Evolutionary conservation across 2,329 filamentous ascomycete genomes (phyloP), one percentile per base, ranked within the genome.

Genomic region (Hypoxylon sp.): DNA sequence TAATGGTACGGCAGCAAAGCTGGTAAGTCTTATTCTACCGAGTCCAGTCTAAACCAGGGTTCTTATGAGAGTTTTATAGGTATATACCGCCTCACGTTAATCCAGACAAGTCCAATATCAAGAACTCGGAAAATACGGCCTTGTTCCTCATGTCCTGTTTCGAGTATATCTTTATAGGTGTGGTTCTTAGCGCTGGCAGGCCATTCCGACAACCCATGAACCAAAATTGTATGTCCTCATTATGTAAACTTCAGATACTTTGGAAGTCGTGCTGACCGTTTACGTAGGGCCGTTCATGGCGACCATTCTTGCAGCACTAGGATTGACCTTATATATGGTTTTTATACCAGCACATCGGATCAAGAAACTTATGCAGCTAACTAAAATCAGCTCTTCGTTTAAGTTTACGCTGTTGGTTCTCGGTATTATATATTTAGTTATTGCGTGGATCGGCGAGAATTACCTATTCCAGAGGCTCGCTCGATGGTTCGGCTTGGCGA

Each of bases 101-200:
- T 76, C 88, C 87, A 26, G 87, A 97, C 31, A 91, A 96, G 76
- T 91, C 92, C 24, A 97, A 96, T 77, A 91, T 94, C 58, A 87
- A 91, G 75, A 98, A 98, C 80, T 97, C 94, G 9, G 92, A 98
- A 75, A 98, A 99, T 76, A 97, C 95, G 0, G 90, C 92, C 0
- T 83, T 99, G 1, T 99, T 99, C 83, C 82, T 98, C 31, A 85
- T 94, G 4, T 97, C 92, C 1, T 98, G 94, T 79, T 98, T 94
- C 76, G 94, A 98, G 78, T 99, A 99, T 79, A 97, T 97, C 39
- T 85, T 98, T 22, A 92, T 94, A 0, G 96, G 93, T 3, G 86
- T 98, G 42, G 92, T 98, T 0, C 85, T 99, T 31, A 97, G 92
- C 74, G 93, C 96, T n/a, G 97, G 96, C 0, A 90, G 88, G 35